phyloP scores from a whole-genome alignment of 2,329 filamentous ascomycete species.

The Colletotrichum eremochloae region DNA sequence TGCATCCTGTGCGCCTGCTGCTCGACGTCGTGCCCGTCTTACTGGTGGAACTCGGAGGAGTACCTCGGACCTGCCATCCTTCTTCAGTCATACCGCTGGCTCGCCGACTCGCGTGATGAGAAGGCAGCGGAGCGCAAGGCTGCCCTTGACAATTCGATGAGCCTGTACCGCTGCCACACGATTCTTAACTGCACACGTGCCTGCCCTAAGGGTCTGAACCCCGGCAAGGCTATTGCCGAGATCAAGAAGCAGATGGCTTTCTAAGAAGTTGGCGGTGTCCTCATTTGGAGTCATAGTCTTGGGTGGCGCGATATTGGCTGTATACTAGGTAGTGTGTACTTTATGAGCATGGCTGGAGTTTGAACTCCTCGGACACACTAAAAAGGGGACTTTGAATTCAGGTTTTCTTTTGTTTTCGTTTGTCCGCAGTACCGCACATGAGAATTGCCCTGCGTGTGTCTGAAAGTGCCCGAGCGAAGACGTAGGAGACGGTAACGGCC shows the following conservation, averaged over 20 bases:
- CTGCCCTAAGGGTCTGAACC: conserved; percentile 98
- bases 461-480: conserved; percentile 11
- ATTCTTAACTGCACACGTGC: conserved; percentile 99
- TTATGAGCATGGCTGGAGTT: conserved; percentile 36
- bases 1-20: conserved; percentile 99
- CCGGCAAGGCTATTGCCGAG: conserved; percentile 93
- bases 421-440: conserved; percentile 23
- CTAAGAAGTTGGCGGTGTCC: conserved; percentile 46
- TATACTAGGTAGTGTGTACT: conserved; percentile 42
- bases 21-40: conserved; percentile 98
- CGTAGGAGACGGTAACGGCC: background rate
- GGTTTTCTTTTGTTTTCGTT: conserved; percentile 40
- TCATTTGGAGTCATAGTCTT: conserved; percentile 40
- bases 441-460: conserved; percentile 18
- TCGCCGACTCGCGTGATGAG: conserved; percentile 95
- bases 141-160: conserved; percentile 98
- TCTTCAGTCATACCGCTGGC: conserved; percentile 97
- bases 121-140: conserved; percentile 88
- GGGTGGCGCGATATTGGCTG: conserved; percentile 42
- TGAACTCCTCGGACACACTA: conserved; percentile 40
- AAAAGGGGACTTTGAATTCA: conserved; percentile 41
- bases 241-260: conserved; percentile 97
- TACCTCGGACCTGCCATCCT: conserved; percentile 98
- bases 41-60: conserved; percentile 99
- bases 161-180: conserved; percentile 97